Evolutionary conservation across 148 eudicot species (phyloP).

Genomic region (Rhododendron mucronatum): DNA sequence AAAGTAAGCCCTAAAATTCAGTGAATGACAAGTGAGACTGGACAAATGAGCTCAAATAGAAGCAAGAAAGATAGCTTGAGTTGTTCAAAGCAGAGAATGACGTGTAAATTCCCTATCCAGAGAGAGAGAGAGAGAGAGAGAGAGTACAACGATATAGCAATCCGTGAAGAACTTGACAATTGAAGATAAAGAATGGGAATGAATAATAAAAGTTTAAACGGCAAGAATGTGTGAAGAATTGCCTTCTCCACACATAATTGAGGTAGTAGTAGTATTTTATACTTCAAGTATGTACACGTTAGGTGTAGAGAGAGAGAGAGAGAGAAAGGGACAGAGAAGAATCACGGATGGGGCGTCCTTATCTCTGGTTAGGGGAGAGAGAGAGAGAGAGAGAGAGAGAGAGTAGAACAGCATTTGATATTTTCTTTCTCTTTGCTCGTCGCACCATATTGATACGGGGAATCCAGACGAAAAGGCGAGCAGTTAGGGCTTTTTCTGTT

Average conservation of each 20-base stretch:
- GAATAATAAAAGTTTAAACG: too few species aligned
- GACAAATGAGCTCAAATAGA: neutral
- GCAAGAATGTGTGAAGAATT: neutral
- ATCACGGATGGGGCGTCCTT: conserved; percentile 31
- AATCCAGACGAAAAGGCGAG: neutral
- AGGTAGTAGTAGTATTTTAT: neutral
- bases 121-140: neutral
- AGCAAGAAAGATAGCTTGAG: neutral
- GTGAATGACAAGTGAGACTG: neutral
- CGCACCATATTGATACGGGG: neutral
- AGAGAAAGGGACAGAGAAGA: conserved; percentile 8
- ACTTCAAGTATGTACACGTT: neutral
- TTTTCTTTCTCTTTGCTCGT: neutral
- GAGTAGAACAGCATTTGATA: neutral
- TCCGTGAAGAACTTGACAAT: neutral
- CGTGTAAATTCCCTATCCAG: neutral
- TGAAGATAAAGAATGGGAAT: neutral
- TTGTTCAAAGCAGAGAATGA: neutral
- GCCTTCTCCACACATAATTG: neutral
- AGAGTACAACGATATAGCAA: neutral
- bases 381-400: neutral
- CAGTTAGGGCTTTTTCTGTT: neutral
- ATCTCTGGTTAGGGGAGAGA: neutral
- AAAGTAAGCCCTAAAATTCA: neutral
- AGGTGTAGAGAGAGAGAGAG: neutral